Evolutionary conservation across 1,284 basidiomycete species (phyloP).

Genomic region (Boletus sp.): DNA sequence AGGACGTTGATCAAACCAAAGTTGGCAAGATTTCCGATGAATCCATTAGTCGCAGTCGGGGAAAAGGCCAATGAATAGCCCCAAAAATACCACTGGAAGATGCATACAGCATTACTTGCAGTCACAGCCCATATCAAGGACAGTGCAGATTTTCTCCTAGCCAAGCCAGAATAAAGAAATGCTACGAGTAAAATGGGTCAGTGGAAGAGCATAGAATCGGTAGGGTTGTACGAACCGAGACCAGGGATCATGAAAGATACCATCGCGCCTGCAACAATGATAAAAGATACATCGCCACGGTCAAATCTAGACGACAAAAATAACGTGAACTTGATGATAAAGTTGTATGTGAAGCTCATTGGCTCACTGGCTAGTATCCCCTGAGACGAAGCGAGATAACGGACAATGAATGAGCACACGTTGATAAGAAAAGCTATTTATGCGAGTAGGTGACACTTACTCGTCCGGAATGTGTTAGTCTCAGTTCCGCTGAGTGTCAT

Average conservation of each 20-base stretch:
- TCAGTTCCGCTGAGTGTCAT: conserved; percentile 5
- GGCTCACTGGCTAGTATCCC: conserved; percentile 34
- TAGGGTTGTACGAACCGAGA: conserved; percentile 50
- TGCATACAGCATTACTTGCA: conserved; percentile 75
- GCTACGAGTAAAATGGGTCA: conserved; percentile 41
- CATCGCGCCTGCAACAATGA: conserved; percentile 79
- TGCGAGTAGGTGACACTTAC: conserved; percentile 18
- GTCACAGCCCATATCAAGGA: conserved; percentile 72
- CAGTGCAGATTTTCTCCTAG: conserved; percentile 74
- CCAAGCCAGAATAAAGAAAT: conserved; percentile 89
- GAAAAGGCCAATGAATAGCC: conserved; percentile 87
- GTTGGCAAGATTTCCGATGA: conserved; percentile 77
- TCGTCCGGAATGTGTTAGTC: conserved; percentile 1
- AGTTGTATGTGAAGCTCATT: conserved; percentile 3
- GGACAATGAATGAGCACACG: conserved; percentile 8
- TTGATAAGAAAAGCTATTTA: conserved; percentile 12
- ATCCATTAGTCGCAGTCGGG: conserved; percentile 73
- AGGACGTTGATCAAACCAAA: conserved; percentile 77
- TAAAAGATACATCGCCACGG: conserved; percentile 76
- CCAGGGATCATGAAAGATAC: conserved; percentile 84
- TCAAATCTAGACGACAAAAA: conserved; percentile 49
- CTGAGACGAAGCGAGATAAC: conserved; percentile 21
- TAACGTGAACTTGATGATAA: conserved; percentile 11
- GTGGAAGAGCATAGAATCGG: conserved; percentile 2
- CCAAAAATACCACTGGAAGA: conserved; percentile 92